Evolutionary conservation across 2,329 filamentous ascomycete species (phyloP).

Genomic region (Immersiporthe knoxdaviesiana): DNA sequence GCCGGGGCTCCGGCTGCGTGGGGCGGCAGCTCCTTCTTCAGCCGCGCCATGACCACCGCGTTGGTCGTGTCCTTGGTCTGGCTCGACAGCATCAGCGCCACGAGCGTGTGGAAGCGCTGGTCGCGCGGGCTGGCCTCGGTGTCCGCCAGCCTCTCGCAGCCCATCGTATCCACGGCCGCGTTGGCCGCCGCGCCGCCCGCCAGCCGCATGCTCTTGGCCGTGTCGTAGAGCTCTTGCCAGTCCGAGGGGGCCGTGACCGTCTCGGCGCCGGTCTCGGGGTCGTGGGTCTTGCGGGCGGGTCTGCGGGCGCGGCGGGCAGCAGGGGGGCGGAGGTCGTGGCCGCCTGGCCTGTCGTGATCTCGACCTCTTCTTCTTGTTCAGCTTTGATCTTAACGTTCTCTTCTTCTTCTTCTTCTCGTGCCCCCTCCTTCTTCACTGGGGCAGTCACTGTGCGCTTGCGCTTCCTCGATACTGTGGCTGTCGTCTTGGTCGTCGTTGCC

Average conservation of each 20-base stretch:
- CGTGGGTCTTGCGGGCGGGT: slow-evolving; percentile 43
- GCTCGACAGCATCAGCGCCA: slow-evolving; percentile 86
- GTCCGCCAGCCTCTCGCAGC: slow-evolving; percentile 77
- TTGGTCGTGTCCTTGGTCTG: slow-evolving; percentile 95
- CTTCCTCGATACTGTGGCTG: not conserved
- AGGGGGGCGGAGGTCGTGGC: slow-evolving; percentile 31
- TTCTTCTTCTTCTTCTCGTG: not conserved
- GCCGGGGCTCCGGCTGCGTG: slow-evolving; percentile 46
- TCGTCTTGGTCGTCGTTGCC: not conserved
- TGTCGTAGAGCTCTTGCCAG: slow-evolving; percentile 82
- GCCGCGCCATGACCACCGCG: slow-evolving; percentile 76
- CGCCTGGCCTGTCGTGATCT: slow-evolving; percentile 30
- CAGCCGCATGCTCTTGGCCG: slow-evolving; percentile 76
- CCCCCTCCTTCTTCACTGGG: not conserved
- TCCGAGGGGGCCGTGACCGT: slow-evolving; percentile 67
- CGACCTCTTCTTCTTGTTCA: slow-evolving; percentile 2
- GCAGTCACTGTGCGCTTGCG: not conserved
- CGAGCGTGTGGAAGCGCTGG: slow-evolving; percentile 81
- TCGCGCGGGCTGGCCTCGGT: slow-evolving; percentile 52
- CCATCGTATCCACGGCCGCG: slow-evolving; percentile 97
- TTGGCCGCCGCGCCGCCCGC: slow-evolving; percentile 58
- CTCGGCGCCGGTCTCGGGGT: slow-evolving; percentile 34
- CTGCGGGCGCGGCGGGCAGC: slow-evolving; percentile 34
- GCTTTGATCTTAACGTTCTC: slow-evolving; percentile 16
- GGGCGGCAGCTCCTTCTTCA: slow-evolving; percentile 74